These are phyloP conservation scores for Tardiomyces depauwii DNA, from an alignment of 1,139 yeast genomes.

Conservation along the genomic window DNA sequence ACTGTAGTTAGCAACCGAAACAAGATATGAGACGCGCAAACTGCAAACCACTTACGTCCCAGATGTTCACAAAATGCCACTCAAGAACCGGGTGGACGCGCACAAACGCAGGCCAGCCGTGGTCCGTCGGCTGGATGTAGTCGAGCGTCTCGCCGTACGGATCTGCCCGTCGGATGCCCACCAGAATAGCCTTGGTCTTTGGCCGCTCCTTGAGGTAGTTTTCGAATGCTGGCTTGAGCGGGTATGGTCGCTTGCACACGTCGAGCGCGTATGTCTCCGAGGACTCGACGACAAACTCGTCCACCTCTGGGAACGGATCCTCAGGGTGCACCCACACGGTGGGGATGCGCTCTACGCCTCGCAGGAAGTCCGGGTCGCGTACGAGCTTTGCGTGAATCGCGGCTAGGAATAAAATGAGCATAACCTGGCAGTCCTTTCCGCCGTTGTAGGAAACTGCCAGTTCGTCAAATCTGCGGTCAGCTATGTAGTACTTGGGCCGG, in stretches of 20 bases:
- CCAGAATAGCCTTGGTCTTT: conserved; percentile 50
- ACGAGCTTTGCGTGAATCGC: conserved; percentile 34
- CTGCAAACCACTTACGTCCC: conserved; percentile 46
- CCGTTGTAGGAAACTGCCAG: conserved; percentile 78
- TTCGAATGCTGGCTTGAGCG: conserved; percentile 55
- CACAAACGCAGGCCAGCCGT: conserved; percentile 77
- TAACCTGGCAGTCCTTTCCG: conserved; percentile 83
- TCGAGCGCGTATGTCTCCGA: conserved; percentile 22
- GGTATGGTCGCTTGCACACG: conserved; percentile 23
- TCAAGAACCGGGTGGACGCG: conserved; percentile 74
- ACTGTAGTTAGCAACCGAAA: conserved; percentile 24
- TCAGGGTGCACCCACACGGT: conserved; percentile 65
- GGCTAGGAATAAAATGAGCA: conserved; percentile 57
- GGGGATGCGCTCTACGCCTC: conserved; percentile 23
- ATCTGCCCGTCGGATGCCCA: conserved; percentile 73
- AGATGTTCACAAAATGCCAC: conserved; percentile 69
- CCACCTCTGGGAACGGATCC: conserved; percentile 53
- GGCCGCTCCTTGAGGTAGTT: conserved; percentile 38
- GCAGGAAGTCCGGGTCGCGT: conserved; percentile 3
- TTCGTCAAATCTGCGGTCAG: conserved; percentile 44
- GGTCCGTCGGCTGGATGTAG: conserved; percentile 59
- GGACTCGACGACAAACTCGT: conserved; percentile 29
- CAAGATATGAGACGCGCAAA: too few relatives aligned
- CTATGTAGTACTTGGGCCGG: too few relatives aligned
- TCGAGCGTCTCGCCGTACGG: conserved; percentile 53